phyloP scores from a whole-genome alignment of 768 basidiomycete species.

The Auriculariales sp. region DNA sequence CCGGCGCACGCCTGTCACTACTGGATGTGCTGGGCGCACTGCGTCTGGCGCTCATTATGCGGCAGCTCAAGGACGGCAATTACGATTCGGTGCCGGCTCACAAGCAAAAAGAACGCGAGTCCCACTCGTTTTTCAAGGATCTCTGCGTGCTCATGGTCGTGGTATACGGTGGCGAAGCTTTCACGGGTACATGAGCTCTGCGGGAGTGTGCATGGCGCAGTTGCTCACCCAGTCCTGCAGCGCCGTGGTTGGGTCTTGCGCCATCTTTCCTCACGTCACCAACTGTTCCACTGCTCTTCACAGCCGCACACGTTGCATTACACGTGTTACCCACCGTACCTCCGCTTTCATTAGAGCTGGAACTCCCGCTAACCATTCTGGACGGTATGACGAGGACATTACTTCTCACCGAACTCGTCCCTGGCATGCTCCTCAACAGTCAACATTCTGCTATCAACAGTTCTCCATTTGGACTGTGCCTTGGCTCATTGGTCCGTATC shows the following conservation, averaged over 20 bases:
- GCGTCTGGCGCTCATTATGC: conserved; percentile 52
- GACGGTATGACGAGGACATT: conserved; percentile 72
- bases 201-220: neutral
- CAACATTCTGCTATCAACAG: conserved; percentile 31
- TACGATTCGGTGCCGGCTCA: conserved; percentile 24
- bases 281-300: conserved; percentile 46
- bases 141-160: conserved; percentile 44
- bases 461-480: conserved; percentile 65
- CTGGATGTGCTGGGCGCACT: conserved; percentile 56
- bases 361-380: conserved; percentile 57
- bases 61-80: conserved; percentile 46
- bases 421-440: conserved; percentile 47
- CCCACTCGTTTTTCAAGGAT: conserved; percentile 40
- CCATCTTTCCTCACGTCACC: conserved; percentile 76
- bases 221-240: conserved; percentile 18
- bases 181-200: conserved; percentile 33
- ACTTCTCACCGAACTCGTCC: conserved; percentile 64
- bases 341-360: conserved; percentile 33
- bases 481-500: conserved; percentile 53
- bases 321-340: conserved; percentile 45
- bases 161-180: conserved; percentile 68
- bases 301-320: conserved; percentile 42
- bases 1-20: conserved; percentile 37
- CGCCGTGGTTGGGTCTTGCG: conserved; percentile 45
- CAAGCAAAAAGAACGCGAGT: conserved; percentile 13